Conservation (phyloP, 257 asterid species). For the Scutellaria galericulata region DNA sequence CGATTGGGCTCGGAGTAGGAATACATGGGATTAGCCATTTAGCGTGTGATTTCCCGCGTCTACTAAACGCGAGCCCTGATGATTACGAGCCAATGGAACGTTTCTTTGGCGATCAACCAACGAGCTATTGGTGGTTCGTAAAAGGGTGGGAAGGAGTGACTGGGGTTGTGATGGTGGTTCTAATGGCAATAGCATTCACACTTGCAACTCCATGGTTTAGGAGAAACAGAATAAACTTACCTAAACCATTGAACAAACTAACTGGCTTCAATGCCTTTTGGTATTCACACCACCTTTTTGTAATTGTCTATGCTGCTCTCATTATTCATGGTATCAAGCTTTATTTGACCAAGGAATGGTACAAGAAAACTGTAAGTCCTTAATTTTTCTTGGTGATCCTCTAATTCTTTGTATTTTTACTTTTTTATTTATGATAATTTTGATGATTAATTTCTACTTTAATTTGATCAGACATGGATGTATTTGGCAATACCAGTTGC, state of each 20-base stretch:
- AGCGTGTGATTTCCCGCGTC: constrained; percentile 85
- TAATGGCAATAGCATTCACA: constrained; percentile 89
- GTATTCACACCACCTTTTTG: constrained; percentile 67
- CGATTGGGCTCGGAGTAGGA: constrained; percentile 76
- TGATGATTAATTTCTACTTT: neutral
- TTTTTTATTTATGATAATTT: too few species aligned
- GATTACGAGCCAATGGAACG: constrained; percentile 58
- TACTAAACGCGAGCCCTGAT: constrained; percentile 56
- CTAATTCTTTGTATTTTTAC: too few species aligned
- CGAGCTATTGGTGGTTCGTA: constrained; percentile 72
- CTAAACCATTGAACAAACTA: constrained; percentile 53
- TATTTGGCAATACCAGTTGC: constrained; percentile 74
- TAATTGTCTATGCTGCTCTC: constrained; percentile 54
- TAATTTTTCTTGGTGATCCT: too few species aligned
- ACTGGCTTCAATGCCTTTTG: constrained; percentile 77
- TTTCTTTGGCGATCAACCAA: constrained; percentile 71
- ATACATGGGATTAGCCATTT: constrained; percentile 76
- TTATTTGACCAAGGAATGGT: constrained; percentile 56
- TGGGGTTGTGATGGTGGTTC: constrained; percentile 78
- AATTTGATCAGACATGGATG: constrained; percentile 87
- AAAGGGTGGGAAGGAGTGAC: constrained; percentile 86
- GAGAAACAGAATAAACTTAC: constrained; percentile 49
- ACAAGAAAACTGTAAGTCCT: constrained; percentile 61
- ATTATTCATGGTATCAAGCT: constrained; percentile 63
- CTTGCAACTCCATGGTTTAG: constrained; percentile 87